Evolutionary conservation across 2,329 filamentous ascomycete species (phyloP).

Genomic region (Lachnellula occidentalis): DNA sequence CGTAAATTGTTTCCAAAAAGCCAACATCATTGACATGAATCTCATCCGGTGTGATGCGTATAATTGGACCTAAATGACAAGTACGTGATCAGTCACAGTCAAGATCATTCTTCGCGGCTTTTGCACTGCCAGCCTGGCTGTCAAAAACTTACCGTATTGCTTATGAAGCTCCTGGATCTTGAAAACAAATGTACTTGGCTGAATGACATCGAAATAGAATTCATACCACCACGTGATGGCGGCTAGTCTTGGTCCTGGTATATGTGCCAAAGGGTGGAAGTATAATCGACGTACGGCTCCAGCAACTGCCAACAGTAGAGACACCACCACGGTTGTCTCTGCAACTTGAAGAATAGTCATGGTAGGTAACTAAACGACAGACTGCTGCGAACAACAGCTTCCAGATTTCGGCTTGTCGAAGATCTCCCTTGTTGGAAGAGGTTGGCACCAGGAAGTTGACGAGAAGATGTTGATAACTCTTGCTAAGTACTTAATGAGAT

Average conservation of each 20-base stretch:
- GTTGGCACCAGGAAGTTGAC: too few species aligned
- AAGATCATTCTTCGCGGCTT: neutral
- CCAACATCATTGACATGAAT: constrained; percentile 30
- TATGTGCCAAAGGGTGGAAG: constrained; percentile 29
- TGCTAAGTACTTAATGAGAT: too few species aligned
- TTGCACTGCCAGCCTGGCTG: neutral
- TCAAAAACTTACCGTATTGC: constrained; percentile 15
- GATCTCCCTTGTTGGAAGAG: too few species aligned
- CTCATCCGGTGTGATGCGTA: constrained; percentile 28
- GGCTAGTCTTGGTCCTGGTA: constrained; percentile 31
- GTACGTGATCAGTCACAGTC: neutral
- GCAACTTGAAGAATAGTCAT: neutral
- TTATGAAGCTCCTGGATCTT: constrained; percentile 17
- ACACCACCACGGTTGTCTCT: neutral
- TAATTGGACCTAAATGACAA: constrained; percentile 27
- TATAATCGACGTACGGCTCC: constrained; percentile 24
- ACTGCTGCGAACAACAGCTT: too few species aligned
- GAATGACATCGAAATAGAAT: constrained; percentile 24
- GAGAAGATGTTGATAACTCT: too few species aligned
- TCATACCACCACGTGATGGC: constrained; percentile 27
- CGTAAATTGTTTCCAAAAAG: constrained; percentile 29
- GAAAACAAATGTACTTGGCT: constrained; percentile 16
- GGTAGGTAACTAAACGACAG: neutral
- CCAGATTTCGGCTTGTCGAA: too few species aligned
- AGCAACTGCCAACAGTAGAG: constrained; percentile 14